Percentiles rank a stretch among this genome's conserved stretches.
phyloP scores from a whole-genome alignment of 805 yeast genomes.

The Cyberlindnera veronae region DNA sequence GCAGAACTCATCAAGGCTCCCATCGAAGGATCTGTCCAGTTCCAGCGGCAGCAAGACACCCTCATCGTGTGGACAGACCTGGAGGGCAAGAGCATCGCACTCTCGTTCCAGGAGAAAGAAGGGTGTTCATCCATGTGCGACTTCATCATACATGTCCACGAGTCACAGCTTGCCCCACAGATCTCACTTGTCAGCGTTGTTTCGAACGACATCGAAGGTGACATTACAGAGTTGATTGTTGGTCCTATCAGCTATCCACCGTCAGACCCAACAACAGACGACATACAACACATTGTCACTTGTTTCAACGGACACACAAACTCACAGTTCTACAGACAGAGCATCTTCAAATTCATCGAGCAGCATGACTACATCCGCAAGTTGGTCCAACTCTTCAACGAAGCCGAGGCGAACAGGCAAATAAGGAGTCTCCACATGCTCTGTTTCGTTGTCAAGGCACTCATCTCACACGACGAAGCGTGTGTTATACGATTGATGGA shows the following conservation, averaged over 20 bases:
- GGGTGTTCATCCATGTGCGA: slow-evolving; percentile 86
- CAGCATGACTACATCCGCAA: slow-evolving; percentile 49
- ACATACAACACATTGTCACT: slow-evolving; percentile 52
- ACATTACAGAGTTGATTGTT: slow-evolving; percentile 70
- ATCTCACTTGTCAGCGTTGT: slow-evolving; percentile 73
- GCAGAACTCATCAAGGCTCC: slow-evolving; percentile 59
- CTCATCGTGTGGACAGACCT: slow-evolving; percentile 89
- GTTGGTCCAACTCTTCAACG: slow-evolving; percentile 49
- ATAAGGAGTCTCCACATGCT: slow-evolving; percentile 59
- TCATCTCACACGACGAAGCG: slow-evolving; percentile 69
- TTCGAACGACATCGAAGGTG: slow-evolving; percentile 44
- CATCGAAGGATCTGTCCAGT: slow-evolving; percentile 74
- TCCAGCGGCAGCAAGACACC: slow-evolving; percentile 92
- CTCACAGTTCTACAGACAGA: slow-evolving; percentile 59
- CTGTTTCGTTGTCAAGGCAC: slow-evolving; percentile 69
- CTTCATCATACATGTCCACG: slow-evolving; percentile 68
- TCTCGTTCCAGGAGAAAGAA: slow-evolving; percentile 86
- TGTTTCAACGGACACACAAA: slow-evolving; percentile 50
- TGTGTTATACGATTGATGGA: slow-evolving; percentile 55
- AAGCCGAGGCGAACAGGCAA: slow-evolving; percentile 51
- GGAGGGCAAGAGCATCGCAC: slow-evolving; percentile 71
- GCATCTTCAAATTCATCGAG: slow-evolving; percentile 53
- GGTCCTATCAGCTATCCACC: slow-evolving; percentile 77
- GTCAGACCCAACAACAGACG: slow-evolving; percentile 43
- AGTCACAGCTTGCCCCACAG: slow-evolving; percentile 48